Percentiles rank a stretch among this genome's conserved stretches.
phyloP scores from a whole-genome alignment of 257 asterid species.

The Ligustrum vulgare region DNA sequence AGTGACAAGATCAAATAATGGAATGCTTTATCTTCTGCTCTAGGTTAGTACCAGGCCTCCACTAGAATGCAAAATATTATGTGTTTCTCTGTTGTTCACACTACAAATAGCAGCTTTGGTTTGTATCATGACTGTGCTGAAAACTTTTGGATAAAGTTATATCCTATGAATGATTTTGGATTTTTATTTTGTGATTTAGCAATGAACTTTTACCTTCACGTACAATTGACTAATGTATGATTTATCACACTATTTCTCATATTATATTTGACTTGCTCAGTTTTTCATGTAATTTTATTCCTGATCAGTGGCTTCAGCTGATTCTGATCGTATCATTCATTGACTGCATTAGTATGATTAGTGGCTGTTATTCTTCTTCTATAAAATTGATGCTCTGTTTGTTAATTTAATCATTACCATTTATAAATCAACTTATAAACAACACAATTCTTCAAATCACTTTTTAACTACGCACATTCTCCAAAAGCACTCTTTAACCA shows the following conservation, averaged over 20 bases:
- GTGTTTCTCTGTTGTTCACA: slow-evolving; percentile 21
- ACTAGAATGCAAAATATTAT: neutral
- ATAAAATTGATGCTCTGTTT: neutral
- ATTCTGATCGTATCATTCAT: neutral
- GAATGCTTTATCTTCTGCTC: slow-evolving; percentile 17
- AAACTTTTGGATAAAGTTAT: neutral
- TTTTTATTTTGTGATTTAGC: slow-evolving; percentile 15
- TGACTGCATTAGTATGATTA: neutral
- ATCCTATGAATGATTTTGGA: neutral
- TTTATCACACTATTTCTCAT: neutral
- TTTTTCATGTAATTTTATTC: neutral
- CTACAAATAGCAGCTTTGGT: neutral
- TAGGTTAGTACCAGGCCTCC: slow-evolving; percentile 6
- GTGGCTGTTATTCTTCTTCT: neutral
- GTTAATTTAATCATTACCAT: no score
- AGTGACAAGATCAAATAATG: slow-evolving; percentile 23
- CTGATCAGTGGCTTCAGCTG: neutral
- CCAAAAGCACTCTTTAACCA: no score
- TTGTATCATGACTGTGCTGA: slow-evolving; percentile 9
- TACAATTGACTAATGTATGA: neutral
- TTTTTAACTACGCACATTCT: no score
- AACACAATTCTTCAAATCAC: no score
- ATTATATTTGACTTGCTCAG: slow-evolving; percentile 10
- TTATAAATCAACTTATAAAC: no score
- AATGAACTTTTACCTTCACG: slow-evolving; percentile 11